These are phyloP conservation scores for Solanum sejunctum DNA, from an alignment of 257 asterid species.

Conservation along the genomic window DNA sequence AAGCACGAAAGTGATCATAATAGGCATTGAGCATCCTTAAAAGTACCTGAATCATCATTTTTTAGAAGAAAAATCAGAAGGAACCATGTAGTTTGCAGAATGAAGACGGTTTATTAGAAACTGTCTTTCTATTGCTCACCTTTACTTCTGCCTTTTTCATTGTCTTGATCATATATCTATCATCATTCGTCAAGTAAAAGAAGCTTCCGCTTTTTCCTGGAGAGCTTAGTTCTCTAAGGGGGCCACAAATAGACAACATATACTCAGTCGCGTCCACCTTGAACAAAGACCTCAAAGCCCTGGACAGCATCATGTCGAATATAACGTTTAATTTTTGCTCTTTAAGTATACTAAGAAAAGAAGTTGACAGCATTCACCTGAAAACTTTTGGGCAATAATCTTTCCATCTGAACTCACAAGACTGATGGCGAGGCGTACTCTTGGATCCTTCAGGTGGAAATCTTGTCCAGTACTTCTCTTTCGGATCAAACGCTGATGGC, in stretches of 20 bases:
- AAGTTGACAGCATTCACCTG: conserved; percentile 28
- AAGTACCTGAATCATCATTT: conserved; percentile 41
- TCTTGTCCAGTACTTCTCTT: conserved; percentile 88
- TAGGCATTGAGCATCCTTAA: conserved; percentile 62
- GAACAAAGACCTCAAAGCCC: conserved; percentile 72
- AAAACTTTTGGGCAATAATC: conserved; percentile 96
- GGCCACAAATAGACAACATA: conserved; percentile 94
- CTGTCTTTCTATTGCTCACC: conserved; percentile 16
- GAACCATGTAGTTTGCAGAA: neutral
- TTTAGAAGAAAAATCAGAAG: neutral
- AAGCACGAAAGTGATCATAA: conserved; percentile 39
- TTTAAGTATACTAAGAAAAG: neutral
- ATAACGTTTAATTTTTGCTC: neutral
- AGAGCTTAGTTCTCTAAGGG: conserved; percentile 79
- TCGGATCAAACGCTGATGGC: conserved; percentile 87
- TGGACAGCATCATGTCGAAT: conserved; percentile 6
- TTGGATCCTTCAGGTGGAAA: conserved; percentile 91
- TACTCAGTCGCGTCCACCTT: conserved; percentile 96
- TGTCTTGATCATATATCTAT: conserved; percentile 95
- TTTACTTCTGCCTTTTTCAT: conserved; percentile 97
- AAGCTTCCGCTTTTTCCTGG: conserved; percentile 97
- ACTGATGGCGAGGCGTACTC: conserved; percentile 74
- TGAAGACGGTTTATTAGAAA: neutral
- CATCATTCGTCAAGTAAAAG: conserved; percentile 84
- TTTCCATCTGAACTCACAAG: conserved; percentile 88